Conservation (phyloP, 768 basidiomycete species). For the Boletales sp. region DNA sequence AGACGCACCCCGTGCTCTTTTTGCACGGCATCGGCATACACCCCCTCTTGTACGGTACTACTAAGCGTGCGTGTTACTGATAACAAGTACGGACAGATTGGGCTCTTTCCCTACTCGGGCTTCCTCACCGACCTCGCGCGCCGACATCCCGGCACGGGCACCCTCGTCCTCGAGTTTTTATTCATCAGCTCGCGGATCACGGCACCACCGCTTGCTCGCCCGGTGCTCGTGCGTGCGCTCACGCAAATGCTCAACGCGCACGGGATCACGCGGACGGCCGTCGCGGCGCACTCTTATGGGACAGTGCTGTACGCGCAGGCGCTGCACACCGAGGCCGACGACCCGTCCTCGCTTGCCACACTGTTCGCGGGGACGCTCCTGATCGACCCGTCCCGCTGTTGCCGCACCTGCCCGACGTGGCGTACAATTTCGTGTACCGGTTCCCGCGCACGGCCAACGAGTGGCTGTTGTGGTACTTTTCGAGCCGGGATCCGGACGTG, state of each 20-base stretch:
- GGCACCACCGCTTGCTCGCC: constrained; percentile 41
- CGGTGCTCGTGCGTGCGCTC: constrained; percentile 41
- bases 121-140: constrained; percentile 47
- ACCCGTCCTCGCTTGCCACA: constrained; percentile 12
- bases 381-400: constrained; percentile 64
- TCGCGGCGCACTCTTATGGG: constrained; percentile 61
- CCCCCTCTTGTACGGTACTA: neutral
- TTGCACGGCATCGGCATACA: constrained; percentile 68
- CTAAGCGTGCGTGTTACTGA: neutral
- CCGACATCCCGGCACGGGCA: constrained; percentile 49
- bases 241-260: constrained; percentile 43
- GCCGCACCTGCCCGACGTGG: constrained; percentile 58
- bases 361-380: constrained; percentile 46
- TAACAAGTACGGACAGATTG: constrained; percentile 41
- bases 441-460: constrained; percentile 48
- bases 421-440: constrained; percentile 66
- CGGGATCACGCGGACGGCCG: constrained; percentile 35
- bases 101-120: constrained; percentile 52
- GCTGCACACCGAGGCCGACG: constrained; percentile 31
- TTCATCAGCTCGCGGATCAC: constrained; percentile 62
- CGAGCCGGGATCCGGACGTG: constrained; percentile 60
- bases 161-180: constrained; percentile 58
- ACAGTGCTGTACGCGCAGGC: constrained; percentile 56
- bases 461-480: constrained; percentile 69
- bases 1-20: constrained; percentile 55